Evolutionary conservation across 345 rosid species (phyloP).

Genomic region (Aquilaria malaccensis): DNA sequence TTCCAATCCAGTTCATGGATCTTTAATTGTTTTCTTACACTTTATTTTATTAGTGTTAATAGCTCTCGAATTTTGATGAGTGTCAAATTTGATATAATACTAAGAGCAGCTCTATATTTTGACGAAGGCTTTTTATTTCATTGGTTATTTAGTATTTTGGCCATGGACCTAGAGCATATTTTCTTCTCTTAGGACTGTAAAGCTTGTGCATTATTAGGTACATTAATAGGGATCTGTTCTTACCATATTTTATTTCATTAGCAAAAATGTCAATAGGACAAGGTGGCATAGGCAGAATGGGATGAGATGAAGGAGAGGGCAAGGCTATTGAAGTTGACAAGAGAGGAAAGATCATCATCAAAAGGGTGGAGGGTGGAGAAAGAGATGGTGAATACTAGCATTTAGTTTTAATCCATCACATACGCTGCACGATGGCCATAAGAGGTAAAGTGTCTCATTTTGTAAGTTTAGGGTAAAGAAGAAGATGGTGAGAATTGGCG

Average conservation of each 20-base stretch:
- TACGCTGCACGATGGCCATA: too few relatives aligned
- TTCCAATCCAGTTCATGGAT: conserved; percentile 24
- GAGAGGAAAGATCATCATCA: too few relatives aligned
- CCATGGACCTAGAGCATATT: conserved; percentile 89
- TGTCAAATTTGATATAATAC: conserved; percentile 38
- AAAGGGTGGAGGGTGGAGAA: too few relatives aligned
- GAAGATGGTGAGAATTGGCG: too few relatives aligned
- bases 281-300: conserved; percentile 5
- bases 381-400: too few relatives aligned
- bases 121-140: conserved; percentile 69
- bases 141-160: conserved; percentile 68
- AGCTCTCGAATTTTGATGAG: conserved; percentile 2
- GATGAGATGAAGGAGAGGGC: too few relatives aligned
- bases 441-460: too few relatives aligned
- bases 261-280: conserved; percentile 59
- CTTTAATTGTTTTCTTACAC: not conserved
- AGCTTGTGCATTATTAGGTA: conserved; percentile 61
- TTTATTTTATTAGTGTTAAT: not conserved
- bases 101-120: conserved; percentile 77
- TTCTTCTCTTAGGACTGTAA: conserved; percentile 82
- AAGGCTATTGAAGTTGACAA: too few relatives aligned
- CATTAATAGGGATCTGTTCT: conserved; percentile 83
- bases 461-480: too few relatives aligned
- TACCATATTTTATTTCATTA: conserved; percentile 75
- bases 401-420: too few relatives aligned